These are phyloP conservation scores for Kalmanozyma brasiliensis DNA, from an alignment of 1,284 basidiomycete species.

Conservation along the genomic window DNA sequence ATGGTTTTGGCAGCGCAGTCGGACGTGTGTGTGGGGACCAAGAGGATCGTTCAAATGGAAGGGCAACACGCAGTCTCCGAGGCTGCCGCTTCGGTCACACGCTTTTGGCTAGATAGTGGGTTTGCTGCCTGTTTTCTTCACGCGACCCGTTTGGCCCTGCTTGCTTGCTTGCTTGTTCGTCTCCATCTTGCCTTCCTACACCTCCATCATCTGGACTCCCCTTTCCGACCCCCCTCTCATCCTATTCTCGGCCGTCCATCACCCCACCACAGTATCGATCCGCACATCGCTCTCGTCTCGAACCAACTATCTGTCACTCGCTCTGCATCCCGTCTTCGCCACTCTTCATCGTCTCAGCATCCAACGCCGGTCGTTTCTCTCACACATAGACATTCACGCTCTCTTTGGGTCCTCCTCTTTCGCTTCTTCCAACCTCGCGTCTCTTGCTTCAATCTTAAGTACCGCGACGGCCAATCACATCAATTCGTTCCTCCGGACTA, in stretches of 20 bases:
- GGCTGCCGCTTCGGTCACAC: too few species aligned
- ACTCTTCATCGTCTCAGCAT: not conserved
- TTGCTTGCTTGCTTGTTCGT: too few species aligned
- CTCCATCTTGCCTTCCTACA: not conserved
- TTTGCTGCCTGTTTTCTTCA: not conserved
- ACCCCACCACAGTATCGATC: too few species aligned
- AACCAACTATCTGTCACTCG: conserved; percentile 2
- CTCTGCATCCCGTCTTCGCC: not conserved
- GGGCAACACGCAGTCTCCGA: too few species aligned
- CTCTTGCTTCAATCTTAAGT: too few species aligned
- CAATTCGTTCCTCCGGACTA: too few species aligned
- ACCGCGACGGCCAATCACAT: too few species aligned
- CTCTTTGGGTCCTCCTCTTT: too few species aligned
- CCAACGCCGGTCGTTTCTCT: conserved; percentile 8
- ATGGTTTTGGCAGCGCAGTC: too few species aligned
- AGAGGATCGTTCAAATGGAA: too few species aligned
- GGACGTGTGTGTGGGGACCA: too few species aligned
- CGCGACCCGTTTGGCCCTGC: not conserved
- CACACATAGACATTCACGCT: not conserved
- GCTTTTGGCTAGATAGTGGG: not conserved
- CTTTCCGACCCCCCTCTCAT: not conserved
- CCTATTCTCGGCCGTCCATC: not conserved
- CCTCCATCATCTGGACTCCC: not conserved
- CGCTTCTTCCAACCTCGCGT: too few species aligned
- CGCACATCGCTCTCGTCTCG: conserved; percentile 4